phyloP scores from a whole-genome alignment of 768 basidiomycete species.

The Myochromella boudieri region DNA sequence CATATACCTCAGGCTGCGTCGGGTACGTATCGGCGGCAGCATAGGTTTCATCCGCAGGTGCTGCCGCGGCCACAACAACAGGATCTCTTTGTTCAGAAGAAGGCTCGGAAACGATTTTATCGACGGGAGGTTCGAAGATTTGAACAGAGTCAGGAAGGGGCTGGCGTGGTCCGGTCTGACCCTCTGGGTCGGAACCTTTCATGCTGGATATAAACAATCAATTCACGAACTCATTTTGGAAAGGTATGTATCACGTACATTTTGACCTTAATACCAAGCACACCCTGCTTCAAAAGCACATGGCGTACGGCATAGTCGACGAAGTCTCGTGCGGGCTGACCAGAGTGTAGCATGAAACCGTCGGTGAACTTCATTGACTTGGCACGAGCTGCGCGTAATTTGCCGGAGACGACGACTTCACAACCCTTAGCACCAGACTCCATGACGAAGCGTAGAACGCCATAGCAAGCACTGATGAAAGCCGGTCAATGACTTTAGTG shows the following conservation, averaged over 20 bases:
- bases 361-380: conserved; percentile 99
- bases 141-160: conserved; percentile 94
- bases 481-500: background rate
- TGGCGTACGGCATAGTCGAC: conserved; percentile 98
- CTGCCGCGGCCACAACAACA: conserved; percentile 46
- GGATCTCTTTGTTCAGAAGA: conserved; percentile 88
- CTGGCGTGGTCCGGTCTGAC: conserved; percentile 83
- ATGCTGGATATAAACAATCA: conserved; percentile 55
- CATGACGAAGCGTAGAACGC: conserved; percentile 99
- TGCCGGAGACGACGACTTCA: conserved; percentile 99
- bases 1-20: conserved; percentile 31
- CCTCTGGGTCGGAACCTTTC: conserved; percentile 95
- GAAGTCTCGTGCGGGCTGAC: conserved; percentile 95
- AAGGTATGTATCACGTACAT: conserved; percentile 54
- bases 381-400: conserved; percentile 98
- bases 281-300: conserved; percentile 97
- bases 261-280: conserved; percentile 99
- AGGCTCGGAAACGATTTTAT: conserved; percentile 88
- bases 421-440: conserved; percentile 99
- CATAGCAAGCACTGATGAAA: conserved; percentile 85
- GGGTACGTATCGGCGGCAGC: too few species aligned
- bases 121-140: conserved; percentile 85
- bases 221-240: conserved; percentile 4
- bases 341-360: conserved; percentile 98
- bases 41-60: conserved; percentile 53